Evolutionary conservation across 441 rosid genomes (phyloP).

Genomic region (Pelargonium myrrhifolium): DNA sequence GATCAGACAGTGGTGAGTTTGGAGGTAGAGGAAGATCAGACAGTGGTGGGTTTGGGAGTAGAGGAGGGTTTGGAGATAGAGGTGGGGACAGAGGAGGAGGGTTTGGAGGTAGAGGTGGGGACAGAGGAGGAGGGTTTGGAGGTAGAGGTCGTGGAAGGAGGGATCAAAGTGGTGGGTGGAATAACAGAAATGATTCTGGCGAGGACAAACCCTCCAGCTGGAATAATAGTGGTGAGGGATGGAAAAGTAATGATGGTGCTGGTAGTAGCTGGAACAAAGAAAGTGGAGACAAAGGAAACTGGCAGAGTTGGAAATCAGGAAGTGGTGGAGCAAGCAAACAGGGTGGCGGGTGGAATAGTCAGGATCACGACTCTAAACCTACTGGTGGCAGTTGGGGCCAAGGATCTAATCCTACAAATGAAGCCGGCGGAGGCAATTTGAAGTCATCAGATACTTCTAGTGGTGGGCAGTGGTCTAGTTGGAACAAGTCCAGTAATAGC

Average conservation of each 20-base stretch:
- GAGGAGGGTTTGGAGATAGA: slow-evolving; percentile 29
- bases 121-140: neutral
- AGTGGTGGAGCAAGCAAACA: neutral
- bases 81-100: slow-evolving; percentile 23
- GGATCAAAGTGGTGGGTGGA: slow-evolving; percentile 26
- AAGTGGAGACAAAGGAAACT: neutral
- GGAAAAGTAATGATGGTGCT: slow-evolving; percentile 23
- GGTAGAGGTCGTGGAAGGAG: slow-evolving; percentile 19
- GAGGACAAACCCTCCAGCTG: slow-evolving; percentile 33
- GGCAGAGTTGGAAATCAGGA: neutral
- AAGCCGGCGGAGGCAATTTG: slow-evolving; percentile 13
- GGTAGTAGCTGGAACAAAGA: slow-evolving; percentile 21
- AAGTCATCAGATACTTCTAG: neutral
- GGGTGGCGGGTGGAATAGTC: slow-evolving; percentile 1
- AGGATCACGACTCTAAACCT: neutral
- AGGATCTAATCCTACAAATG: slow-evolving; percentile 10
- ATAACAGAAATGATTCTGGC: slow-evolving; percentile 21
- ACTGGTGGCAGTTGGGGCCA: slow-evolving; percentile 15
- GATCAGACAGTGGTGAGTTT: slow-evolving; percentile 21
- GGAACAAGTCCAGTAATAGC: slow-evolving; percentile 8
- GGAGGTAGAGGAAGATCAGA: slow-evolving; percentile 27
- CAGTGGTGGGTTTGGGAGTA: slow-evolving; percentile 17
- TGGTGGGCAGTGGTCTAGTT: slow-evolving; percentile 17
- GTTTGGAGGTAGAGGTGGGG: neutral
- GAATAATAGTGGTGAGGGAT: slow-evolving; percentile 21